Evolutionary conservation across 2,329 filamentous ascomycete genomes (phyloP), one percentile per base, ranked within the genome.

Genomic region (Apiospora rasikravindrae): DNA sequence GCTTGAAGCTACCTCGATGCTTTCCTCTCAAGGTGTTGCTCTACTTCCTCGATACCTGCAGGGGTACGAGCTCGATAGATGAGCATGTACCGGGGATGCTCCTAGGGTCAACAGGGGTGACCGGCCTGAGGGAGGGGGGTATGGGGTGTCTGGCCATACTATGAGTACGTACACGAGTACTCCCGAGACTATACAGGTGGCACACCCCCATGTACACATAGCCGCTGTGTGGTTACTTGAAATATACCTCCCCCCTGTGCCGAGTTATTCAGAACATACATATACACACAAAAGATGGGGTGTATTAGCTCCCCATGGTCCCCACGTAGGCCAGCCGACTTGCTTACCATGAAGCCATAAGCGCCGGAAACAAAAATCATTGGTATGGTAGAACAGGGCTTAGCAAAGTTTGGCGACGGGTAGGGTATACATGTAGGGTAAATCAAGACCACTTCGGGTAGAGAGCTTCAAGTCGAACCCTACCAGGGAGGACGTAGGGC

Each of bases 171-270:
- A 64, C 57, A 64, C 33, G 57, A 64, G 57, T 64, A 64, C 57
- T 64, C 57, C 19, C 51, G 51, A 40, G 33, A 64, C 19, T n/a
- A 51, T 51, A 26, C 49, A 51, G n/a, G 49, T 26, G 33, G 19
- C 57, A 64, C 57, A 64, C 57, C 57, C 57, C 57, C 19, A 64
- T 33, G 57, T 64, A 64, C 57, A 64, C 33, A 64, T 64, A 64
- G 57, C 57, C 57, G 57, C 57, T 64, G 57, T 40, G 33, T 64
- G 57, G 57, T 40, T 19, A 64, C 57, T 64, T 40, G 57, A 11
- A 33, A 24, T 61, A 64, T 64, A 64, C 33, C 33, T 14, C 57
- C 29, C 33, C 22, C 10, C 22, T 40, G 57, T 40, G 57, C 22
- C 22, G 33, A n/a, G 22, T n/a, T 64, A n/a, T 64, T 13, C 57